Conservation (phyloP, 2,329 filamentous ascomycete genomes). For the Colletotrichum tamarilloi region DNA sequence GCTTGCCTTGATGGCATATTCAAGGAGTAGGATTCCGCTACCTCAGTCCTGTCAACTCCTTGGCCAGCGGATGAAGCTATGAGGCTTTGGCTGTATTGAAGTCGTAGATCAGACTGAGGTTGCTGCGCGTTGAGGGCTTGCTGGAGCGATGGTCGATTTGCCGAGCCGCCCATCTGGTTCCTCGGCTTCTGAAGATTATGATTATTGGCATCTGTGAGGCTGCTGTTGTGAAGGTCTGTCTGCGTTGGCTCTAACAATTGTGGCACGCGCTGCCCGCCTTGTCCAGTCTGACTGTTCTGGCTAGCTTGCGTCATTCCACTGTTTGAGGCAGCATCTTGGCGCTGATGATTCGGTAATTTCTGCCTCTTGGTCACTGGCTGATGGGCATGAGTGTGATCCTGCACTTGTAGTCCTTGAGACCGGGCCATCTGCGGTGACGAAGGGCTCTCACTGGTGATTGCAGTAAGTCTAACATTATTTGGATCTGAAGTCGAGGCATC, state of each 20-base stretch:
- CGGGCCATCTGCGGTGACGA: not conserved
- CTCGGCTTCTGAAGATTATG: not conserved
- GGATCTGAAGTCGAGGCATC: not conserved
- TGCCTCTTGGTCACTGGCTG: constrained; percentile 7
- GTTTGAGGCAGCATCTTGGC: not conserved
- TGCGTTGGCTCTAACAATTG: not conserved
- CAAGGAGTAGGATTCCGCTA: not conserved
- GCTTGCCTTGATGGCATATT: not conserved
- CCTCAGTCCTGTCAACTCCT: not conserved
- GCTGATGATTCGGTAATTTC: not conserved
- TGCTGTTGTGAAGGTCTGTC: not conserved
- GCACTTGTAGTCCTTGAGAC: not conserved
- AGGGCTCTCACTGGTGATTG: not conserved
- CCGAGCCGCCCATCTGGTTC: not conserved
- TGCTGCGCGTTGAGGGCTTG: not conserved
- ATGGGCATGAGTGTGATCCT: not conserved
- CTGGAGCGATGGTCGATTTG: not conserved
- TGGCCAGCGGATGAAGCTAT: not conserved
- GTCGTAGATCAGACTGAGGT: not conserved
- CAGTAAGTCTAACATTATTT: not conserved
- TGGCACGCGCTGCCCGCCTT: not conserved
- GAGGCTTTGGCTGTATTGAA: not conserved
- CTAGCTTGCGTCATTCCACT: not conserved
- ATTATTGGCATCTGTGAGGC: not conserved
- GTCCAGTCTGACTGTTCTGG: not conserved